Evolutionary conservation across 495 filamentous ascomycete genomes (phyloP), one percentile per base, ranked within the genome.

Genomic region (Physcia stellaris): DNA sequence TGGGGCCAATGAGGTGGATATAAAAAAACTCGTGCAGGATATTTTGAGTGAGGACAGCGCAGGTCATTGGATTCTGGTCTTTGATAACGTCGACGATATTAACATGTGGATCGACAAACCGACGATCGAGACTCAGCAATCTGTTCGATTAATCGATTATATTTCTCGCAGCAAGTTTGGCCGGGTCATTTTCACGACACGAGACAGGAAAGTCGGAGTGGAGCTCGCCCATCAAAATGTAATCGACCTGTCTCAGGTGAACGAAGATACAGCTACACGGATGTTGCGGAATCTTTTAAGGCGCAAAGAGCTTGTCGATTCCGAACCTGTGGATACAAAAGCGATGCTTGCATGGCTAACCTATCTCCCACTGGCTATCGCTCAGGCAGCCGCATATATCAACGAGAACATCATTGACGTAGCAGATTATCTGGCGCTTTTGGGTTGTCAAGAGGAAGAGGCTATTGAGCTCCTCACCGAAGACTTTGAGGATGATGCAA

Each of bases 361-460:
- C 0, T 53, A 28, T 37, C 55, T 68, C 1, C 64, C 62, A 11
- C 40, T 68, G 1, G 63, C 64, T 0, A 59, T 67, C 24, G 40
- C 33, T 0, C 64, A 68, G 24, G 64, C 65, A 2, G 60, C 59
- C 3, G 41, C 62, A 1, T 68, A 56, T 30, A 60, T 68, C 4
- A 61, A 59, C 24, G 43, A n/a, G 3, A 64, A 32, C 3, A 6
- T 0, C 3, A 4, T 33, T 4, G n/a, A 34, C 7, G 16, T 44
- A n/a, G 22, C 24, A 13, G 19, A 24, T 12, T 44, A 44, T 21
- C 1, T 39, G 4, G 13, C 4, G 4, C 24, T 39, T 15, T 31
- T 31, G 2, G 20, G 24, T 17, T 17, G 32, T 1, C 9, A 32
- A 4, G 41, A 44, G 21, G 11, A 39, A 13, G 28, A 44, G 16